Base-by-base conservation (phyloP, 148 eudicot genomes). In the Camellia granthamiana region DNA sequence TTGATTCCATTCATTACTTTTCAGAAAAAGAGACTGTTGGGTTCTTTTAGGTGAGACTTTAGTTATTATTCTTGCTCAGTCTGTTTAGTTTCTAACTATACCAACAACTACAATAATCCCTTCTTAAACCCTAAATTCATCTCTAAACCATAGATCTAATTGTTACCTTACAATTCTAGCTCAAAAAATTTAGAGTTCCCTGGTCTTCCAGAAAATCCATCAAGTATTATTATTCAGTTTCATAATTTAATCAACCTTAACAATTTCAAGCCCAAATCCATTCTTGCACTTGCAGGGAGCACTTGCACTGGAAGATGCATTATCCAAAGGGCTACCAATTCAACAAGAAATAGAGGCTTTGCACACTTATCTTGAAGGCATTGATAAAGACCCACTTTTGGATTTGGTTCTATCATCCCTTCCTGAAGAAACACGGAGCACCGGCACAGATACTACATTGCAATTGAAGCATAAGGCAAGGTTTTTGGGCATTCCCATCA, bases 271-370 rank as follows among this genome's bases (percentile, higher is more conserved):
- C 51, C 51, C 51, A 47, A 5, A 47, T 47, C 51, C 51, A 4
- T 47, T 47, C 51, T 47, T 47, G 6, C 0, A 47, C 51, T 47
- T 68, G 63, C 82, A 95, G 99, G 97, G 97, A 72, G 90, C 97
- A 77, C 99, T 95, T 84, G 95, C 93, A 60, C 72, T 95, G 87
- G 97, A 95, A 87, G 94, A 93, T 90, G 93, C 97, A 78, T 87
- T 95, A 46, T 88, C 97, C 44, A 92, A 90, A 86, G 99, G 99
- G 83, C 83, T 87, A 69, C 93, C 99, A 59, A 92, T 95, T 82
- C 91, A 91, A 83, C 84, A 89, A 76, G 97, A 95, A 81, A 83
- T 93, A 82, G 88, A 90, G 71, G 89, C 88, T 63, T 77, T 95
- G 74, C 88, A 83, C 46, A 74, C 83, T 62, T 84, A 85, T 81